phyloP scores from a whole-genome alignment of 257 asterid species.

The Anisodus tanguticus region DNA sequence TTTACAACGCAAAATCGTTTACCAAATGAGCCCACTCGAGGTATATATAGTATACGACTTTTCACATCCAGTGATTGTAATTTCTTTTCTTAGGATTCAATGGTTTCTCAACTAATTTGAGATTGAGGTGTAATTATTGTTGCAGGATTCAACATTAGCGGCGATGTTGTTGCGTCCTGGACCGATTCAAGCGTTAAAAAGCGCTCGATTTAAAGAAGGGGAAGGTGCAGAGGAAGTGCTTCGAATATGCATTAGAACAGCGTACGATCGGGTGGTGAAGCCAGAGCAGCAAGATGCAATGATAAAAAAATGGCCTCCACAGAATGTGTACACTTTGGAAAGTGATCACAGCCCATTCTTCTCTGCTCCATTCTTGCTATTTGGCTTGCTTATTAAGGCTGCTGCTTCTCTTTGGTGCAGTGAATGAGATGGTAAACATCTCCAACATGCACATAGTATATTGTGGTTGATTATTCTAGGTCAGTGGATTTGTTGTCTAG shows the following conservation, averaged over 20 bases:
- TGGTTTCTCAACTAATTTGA: not conserved
- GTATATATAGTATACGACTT: constrained; percentile 30
- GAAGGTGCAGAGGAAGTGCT: constrained; percentile 53
- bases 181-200: constrained; percentile 54
- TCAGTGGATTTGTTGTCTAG: no score
- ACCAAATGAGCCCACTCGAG: constrained; percentile 62
- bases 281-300: constrained; percentile 69
- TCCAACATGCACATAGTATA: not conserved
- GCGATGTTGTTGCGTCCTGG: constrained; percentile 64
- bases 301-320: constrained; percentile 68
- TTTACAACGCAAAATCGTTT: constrained; percentile 50
- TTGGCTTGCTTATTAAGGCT: constrained; percentile 58
- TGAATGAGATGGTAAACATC: not conserved
- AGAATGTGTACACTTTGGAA: constrained; percentile 54
- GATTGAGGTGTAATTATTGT: not conserved
- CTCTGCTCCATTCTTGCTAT: constrained; percentile 57
- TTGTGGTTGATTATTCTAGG: not conserved
- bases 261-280: constrained; percentile 50
- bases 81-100: constrained; percentile 41
- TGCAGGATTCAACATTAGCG: constrained; percentile 61
- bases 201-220: constrained; percentile 42
- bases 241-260: constrained; percentile 54
- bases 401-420: constrained; percentile 36
- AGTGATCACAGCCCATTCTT: constrained; percentile 71
- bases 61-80: not conserved